Conservation (phyloP, 257 asterid species). For the Solanum rostratum region DNA sequence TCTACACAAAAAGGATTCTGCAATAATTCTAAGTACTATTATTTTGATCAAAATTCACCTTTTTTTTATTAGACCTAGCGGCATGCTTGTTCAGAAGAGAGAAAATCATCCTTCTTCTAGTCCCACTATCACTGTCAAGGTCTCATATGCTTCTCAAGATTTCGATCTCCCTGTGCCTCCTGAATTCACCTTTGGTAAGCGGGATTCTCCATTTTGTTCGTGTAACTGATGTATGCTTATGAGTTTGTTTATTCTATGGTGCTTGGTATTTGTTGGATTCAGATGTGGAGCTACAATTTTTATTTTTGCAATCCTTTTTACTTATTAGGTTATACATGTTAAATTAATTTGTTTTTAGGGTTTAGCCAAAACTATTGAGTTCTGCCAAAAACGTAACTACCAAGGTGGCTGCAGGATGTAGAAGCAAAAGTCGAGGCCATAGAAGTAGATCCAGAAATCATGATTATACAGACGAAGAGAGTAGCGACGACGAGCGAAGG, state of each 20-base stretch:
- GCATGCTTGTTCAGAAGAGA: slow-evolving; percentile 7
- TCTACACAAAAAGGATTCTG: too few relatives aligned
- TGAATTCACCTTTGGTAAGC: slow-evolving; percentile 19
- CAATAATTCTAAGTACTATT: too few relatives aligned
- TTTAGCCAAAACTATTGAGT: neutral
- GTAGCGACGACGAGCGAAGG: slow-evolving; percentile 5
- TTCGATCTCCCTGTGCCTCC: slow-evolving; percentile 18
- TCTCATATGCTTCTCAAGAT: slow-evolving; percentile 16
- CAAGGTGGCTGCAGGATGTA: too few relatives aligned
- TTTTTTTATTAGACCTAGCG: slow-evolving; percentile 7
- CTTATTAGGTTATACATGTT: too few relatives aligned
- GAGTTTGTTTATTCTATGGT: neutral
- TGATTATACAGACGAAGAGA: slow-evolving; percentile 16
- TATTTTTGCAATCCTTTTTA: too few relatives aligned
- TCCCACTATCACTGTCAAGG: slow-evolving; percentile 9
- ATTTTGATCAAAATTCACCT: too few relatives aligned
- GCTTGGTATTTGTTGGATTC: neutral
- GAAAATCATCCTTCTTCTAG: neutral
- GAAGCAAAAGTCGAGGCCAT: slow-evolving; percentile 1
- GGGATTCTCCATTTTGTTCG: neutral
- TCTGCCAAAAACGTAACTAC: neutral
- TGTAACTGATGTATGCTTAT: neutral
- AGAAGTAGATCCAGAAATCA: slow-evolving; percentile 13
- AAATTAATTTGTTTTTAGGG: neutral
- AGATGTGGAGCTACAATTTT: too few relatives aligned